Percentiles rank a stretch among this genome's conserved stretches.
These are phyloP conservation scores for Penicillium silybi DNA, from an alignment of 495 filamentous ascomycete genomes.

Conservation along the genomic window DNA sequence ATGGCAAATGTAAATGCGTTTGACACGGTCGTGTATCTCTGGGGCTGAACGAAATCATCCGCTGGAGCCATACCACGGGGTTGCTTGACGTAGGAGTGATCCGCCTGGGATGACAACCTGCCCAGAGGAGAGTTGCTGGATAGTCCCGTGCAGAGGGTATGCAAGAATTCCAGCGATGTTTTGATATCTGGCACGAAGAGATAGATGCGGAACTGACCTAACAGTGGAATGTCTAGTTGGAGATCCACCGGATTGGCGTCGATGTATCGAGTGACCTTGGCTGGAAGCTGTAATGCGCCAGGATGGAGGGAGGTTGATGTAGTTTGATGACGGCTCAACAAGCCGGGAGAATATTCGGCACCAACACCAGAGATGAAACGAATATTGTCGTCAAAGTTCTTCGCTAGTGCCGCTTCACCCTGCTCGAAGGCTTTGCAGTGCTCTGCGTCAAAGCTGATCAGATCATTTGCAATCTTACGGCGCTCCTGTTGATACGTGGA, in stretches of 20 bases:
- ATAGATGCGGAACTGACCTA: constrained; percentile 67
- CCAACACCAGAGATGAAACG: constrained; percentile 65
- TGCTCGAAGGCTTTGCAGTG: constrained; percentile 56
- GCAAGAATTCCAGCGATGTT: constrained; percentile 49
- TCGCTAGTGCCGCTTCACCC: constrained; percentile 54
- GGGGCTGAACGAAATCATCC: constrained; percentile 56
- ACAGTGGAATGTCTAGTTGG: constrained; percentile 66
- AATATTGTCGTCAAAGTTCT: constrained; percentile 63
- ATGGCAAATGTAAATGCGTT: constrained; percentile 57
- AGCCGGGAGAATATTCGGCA: constrained; percentile 56
- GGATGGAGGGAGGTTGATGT: constrained; percentile 34
- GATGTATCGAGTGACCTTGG: constrained; percentile 61
- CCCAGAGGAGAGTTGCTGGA: constrained; percentile 31
- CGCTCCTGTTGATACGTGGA: constrained; percentile 75
- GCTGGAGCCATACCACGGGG: constrained; percentile 43
- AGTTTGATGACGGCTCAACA: constrained; percentile 39
- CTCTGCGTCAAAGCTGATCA: constrained; percentile 65
- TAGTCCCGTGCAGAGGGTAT: constrained; percentile 46
- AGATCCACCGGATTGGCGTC: constrained; percentile 69
- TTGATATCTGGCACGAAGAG: constrained; percentile 56
- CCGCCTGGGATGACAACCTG: constrained; percentile 43
- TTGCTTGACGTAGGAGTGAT: constrained; percentile 49
- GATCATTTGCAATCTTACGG: constrained; percentile 64
- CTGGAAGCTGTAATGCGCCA: constrained; percentile 58
- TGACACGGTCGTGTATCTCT: constrained; percentile 58